A percentile compares a stretch with the other conserved stretches of the same genome.
Evolutionary conservation across 305 asterid species (phyloP).

Genomic region (Solanum hybrid): DNA sequence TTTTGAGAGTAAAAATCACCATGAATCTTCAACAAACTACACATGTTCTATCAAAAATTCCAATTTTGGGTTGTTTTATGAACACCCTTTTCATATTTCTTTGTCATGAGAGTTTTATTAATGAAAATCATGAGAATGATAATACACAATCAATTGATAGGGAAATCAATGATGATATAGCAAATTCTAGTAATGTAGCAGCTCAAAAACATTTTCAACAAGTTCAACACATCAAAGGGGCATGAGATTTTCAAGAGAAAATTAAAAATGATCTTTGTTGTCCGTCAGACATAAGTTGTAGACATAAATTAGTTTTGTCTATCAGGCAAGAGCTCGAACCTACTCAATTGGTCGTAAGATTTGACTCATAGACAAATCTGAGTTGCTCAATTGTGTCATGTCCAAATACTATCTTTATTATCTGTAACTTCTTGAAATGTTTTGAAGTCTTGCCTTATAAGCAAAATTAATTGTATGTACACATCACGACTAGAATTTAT

Average conservation of each 20-base stretch:
- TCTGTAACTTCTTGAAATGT: background rate
- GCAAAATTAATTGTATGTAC: background rate
- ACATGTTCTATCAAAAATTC: conserved; percentile 12
- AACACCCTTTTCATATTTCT: conserved; percentile 2
- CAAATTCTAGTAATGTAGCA: conserved; percentile 4
- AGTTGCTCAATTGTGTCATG: background rate
- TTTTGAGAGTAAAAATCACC: background rate
- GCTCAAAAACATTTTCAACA: conserved; percentile 37
- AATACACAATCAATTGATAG: background rate
- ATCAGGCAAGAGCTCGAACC: background rate
- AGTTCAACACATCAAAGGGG: conserved; percentile 22
- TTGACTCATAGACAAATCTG: background rate
- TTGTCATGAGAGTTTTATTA: background rate
- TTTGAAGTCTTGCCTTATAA: too few species aligned
- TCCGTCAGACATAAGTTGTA: fast-evolving
- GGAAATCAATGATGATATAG: conserved; percentile 1
- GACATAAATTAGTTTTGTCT: background rate
- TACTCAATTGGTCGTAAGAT: background rate
- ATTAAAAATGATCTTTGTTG: too few species aligned
- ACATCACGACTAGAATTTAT: background rate
- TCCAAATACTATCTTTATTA: background rate
- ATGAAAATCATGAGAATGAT: background rate
- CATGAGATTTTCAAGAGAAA: background rate
- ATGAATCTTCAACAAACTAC: conserved; percentile 12
- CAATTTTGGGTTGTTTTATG: conserved; percentile 23